phyloP scores from a whole-genome alignment of 352 stramenopile species.

The Pythium utonaiense region DNA sequence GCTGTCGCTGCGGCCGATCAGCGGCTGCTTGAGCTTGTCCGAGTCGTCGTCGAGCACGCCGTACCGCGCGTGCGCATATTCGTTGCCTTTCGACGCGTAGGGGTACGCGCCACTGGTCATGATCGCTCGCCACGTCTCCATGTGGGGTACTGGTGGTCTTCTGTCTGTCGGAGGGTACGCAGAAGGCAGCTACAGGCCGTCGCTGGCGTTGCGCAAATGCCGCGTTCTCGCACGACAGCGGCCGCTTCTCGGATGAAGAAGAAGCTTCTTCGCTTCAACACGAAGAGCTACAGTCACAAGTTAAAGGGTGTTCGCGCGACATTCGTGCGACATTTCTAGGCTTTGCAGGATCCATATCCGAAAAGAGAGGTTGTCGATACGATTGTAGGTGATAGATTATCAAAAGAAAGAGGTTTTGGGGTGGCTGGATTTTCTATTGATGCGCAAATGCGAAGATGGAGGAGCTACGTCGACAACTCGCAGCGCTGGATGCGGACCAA shows the following conservation, averaged over 20 bases:
- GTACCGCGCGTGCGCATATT: conserved; percentile 24
- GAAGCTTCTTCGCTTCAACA: conserved; percentile 6
- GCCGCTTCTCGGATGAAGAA: background rate
- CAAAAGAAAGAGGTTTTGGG: background rate
- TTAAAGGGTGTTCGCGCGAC: conserved; percentile 19
- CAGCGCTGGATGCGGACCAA: conserved; percentile 28
- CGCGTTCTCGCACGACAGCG: background rate
- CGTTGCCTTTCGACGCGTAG: conserved; percentile 3
- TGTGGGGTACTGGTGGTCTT: background rate
- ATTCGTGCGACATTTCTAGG: conserved; percentile 24
- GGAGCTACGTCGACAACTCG: conserved; percentile 27
- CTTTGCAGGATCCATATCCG: conserved; percentile 3
- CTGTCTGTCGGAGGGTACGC: background rate
- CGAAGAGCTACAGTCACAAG: conserved; percentile 6
- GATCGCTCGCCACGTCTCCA: conserved; percentile 24
- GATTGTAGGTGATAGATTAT: background rate
- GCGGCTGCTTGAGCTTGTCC: conserved; percentile 35
- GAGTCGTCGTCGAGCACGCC: conserved; percentile 30
- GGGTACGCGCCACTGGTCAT: conserved; percentile 27
- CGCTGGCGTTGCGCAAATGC: background rate
- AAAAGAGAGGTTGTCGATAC: background rate
- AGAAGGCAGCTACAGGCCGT: no score
- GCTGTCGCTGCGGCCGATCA: conserved; percentile 26
- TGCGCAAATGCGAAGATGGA: conserved; percentile 20
- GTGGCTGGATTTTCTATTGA: background rate